Conservation (phyloP, 2,329 filamentous ascomycete genomes). For the Colletotrichum brevisporum region DNA sequence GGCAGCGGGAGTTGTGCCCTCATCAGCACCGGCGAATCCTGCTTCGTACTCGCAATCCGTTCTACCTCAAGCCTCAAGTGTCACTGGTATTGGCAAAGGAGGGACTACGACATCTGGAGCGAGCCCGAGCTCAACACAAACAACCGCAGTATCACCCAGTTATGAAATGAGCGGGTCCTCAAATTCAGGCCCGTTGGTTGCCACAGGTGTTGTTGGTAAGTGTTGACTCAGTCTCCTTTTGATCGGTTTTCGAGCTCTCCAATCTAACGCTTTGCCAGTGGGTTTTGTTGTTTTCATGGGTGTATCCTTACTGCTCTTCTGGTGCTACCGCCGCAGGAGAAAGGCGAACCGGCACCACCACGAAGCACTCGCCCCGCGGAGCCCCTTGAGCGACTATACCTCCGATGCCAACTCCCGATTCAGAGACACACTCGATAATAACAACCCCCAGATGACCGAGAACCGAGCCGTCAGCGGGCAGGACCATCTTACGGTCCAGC, state of each 20-base stretch:
- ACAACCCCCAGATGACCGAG: conserved; percentile 1
- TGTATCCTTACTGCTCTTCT: conserved; percentile 28
- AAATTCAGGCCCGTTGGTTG: conserved; percentile 19
- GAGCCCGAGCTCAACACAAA: neutral
- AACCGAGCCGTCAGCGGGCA: neutral
- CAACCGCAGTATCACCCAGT: neutral
- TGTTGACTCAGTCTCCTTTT: neutral
- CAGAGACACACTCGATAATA: neutral
- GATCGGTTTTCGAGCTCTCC: neutral
- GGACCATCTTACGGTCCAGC: conserved; percentile 15
- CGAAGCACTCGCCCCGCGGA: conserved; percentile 9
- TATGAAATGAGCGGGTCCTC: neutral
- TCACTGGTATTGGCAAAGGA: neutral
- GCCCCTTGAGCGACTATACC: conserved; percentile 1
- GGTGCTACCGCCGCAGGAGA: conserved; percentile 32
- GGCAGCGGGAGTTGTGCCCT: neutral
- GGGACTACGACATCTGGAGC: neutral
- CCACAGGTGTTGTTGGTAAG: conserved; percentile 30
- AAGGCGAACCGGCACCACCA: conserved; percentile 6
- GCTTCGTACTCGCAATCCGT: neutral
- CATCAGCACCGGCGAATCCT: neutral
- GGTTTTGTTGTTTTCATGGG: conserved; percentile 30
- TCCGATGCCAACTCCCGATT: neutral
- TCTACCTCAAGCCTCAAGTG: neutral
- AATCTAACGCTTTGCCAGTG: neutral